Evolutionary conservation across 2,329 filamentous ascomycete species (phyloP).

Genomic region (Ceratocystis ficicola): DNA sequence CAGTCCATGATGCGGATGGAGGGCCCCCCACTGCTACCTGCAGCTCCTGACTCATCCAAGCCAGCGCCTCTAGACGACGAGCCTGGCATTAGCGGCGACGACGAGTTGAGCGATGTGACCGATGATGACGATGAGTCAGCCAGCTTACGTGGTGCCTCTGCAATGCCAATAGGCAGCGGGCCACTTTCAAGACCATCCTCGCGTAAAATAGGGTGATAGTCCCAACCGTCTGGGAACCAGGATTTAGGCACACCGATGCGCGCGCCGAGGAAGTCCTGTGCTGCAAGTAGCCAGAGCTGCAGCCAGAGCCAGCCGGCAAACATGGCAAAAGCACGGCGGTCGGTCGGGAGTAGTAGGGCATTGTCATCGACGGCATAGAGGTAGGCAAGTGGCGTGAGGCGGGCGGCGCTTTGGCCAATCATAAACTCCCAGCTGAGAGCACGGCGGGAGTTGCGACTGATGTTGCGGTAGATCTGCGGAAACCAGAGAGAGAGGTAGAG

Average conservation of each 20-base stretch:
- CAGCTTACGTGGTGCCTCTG: slow-evolving; percentile 17
- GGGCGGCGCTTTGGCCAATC: slow-evolving; percentile 65
- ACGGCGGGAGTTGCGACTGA: slow-evolving; percentile 79
- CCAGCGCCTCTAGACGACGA: slow-evolving; percentile 17
- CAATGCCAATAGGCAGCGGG: slow-evolving; percentile 64
- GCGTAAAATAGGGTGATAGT: slow-evolving; percentile 83
- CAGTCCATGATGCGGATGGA: slow-evolving; percentile 60
- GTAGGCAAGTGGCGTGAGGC: slow-evolving; percentile 70
- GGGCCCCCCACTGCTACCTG: slow-evolving; percentile 26
- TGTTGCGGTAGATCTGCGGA: slow-evolving; percentile 84
- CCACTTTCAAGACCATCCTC: slow-evolving; percentile 72
- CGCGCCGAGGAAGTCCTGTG: slow-evolving; percentile 75
- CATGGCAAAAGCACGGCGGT: slow-evolving; percentile 54
- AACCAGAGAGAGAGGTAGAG: slow-evolving; percentile 81
- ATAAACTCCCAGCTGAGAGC: slow-evolving; percentile 89
- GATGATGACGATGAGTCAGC: neutral
- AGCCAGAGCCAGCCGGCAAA: slow-evolving; percentile 71
- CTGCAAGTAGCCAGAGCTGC: slow-evolving; percentile 65
- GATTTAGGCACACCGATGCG: slow-evolving; percentile 68
- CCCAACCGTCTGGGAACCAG: slow-evolving; percentile 66
- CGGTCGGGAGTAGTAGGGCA: slow-evolving; percentile 59
- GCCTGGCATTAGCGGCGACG: slow-evolving; percentile 27
- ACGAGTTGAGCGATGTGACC: slow-evolving; percentile 28
- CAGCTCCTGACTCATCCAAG: slow-evolving; percentile 26
- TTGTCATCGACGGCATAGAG: slow-evolving; percentile 72